A percentile compares a stretch with the other conserved stretches of the same genome.
These are phyloP conservation scores for Penicillium sclerotigenum DNA, from an alignment of 2,329 filamentous ascomycete species.

Conservation along the genomic window DNA sequence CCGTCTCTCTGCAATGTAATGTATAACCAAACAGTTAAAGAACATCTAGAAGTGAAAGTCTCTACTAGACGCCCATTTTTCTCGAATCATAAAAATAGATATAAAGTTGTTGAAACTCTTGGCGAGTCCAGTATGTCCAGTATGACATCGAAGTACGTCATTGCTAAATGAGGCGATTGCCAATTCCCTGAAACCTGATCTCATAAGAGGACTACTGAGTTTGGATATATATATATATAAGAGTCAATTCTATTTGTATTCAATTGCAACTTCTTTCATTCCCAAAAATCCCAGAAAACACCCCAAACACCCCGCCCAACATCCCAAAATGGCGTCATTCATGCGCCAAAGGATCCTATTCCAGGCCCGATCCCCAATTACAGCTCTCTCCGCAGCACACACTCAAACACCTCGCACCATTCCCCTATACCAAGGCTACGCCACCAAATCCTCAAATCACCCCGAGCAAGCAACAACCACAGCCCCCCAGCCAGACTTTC, in stretches of 20 bases:
- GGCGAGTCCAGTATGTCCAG: background rate
- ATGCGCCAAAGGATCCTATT: background rate
- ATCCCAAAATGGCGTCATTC: background rate
- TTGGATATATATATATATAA: background rate
- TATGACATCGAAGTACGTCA: slow-evolving; percentile 10
- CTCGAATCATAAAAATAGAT: background rate
- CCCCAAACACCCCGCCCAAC: background rate
- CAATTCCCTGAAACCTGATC: slow-evolving; percentile 4
- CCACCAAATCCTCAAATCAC: slow-evolving; percentile 4
- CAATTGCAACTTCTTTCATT: background rate
- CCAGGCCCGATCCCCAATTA: background rate
- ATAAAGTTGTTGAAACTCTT: slow-evolving; percentile 4
- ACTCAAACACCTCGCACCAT: background rate
- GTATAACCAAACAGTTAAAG: background rate
- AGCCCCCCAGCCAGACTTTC: background rate
- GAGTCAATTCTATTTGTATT: background rate
- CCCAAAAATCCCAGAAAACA: background rate
- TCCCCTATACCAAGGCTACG: background rate
- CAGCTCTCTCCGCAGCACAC: background rate
- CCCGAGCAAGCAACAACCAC: background rate
- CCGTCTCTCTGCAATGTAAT: background rate
- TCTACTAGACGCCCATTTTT: no score
- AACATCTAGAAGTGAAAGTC: no score
- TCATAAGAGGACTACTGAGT: background rate
- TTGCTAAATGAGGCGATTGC: background rate